Conservation (phyloP, 306 rosid species). For the Crotalaria pallida region DNA sequence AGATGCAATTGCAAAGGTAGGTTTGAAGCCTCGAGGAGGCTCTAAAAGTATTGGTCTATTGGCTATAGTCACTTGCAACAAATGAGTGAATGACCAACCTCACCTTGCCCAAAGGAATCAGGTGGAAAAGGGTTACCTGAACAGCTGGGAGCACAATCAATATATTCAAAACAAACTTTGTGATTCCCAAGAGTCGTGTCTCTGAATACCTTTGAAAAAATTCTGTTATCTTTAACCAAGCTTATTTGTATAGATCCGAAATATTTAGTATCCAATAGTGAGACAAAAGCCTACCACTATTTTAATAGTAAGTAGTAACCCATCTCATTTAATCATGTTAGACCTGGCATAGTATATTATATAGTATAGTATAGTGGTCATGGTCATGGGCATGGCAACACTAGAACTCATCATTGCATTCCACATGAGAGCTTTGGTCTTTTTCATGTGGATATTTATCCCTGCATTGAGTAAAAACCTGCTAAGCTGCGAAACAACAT, state of each 20-base stretch:
- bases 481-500: conserved; percentile 40
- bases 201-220: conserved; percentile 26
- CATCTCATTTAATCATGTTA: too few relatives aligned
- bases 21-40: conserved; percentile 29
- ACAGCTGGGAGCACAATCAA: conserved; percentile 32
- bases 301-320: too few relatives aligned
- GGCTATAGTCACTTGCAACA: conserved; percentile 19
- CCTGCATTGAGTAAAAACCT: conserved; percentile 39
- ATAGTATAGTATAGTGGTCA: too few relatives aligned
- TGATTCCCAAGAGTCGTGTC: conserved; percentile 57
- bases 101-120: conserved; percentile 6
- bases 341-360: too few relatives aligned
- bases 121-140: conserved; percentile 19
- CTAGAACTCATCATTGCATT: conserved; percentile 35
- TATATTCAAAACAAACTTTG: conserved; percentile 28
- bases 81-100: conserved; percentile 5
- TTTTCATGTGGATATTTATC: conserved; percentile 42
- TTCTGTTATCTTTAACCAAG: conserved; percentile 25
- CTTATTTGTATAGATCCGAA: conserved; percentile 54
- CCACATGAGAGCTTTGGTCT: conserved; percentile 37
- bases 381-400: conserved; percentile 40
- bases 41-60: conserved; percentile 19
- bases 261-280: conserved; percentile 40
- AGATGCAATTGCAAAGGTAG: conserved; percentile 29
- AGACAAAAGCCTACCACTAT: conserved; percentile 13